Conservation (phyloP, 768 basidiomycete species). For the Tylopilus subfusipes region DNA sequence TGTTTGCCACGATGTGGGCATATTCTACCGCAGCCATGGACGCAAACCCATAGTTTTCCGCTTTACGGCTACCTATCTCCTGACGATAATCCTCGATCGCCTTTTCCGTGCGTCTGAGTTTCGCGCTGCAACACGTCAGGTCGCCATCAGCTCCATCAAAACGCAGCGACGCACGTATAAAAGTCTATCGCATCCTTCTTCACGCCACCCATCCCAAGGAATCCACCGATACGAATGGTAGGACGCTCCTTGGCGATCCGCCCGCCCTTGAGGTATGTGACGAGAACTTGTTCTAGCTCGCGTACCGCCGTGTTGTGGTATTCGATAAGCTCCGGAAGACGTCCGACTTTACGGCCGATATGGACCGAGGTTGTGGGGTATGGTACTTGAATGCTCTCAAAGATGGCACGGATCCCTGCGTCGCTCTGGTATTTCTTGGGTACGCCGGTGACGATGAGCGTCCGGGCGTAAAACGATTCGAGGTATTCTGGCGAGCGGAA, state of each 20-base stretch:
- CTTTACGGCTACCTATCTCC: conserved; percentile 67
- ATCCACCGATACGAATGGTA: conserved; percentile 72
- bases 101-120: conserved; percentile 60
- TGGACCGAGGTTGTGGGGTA: conserved; percentile 92
- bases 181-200: conserved; percentile 92
- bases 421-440: conserved; percentile 81
- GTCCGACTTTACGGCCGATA: conserved; percentile 82
- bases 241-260: conserved; percentile 79
- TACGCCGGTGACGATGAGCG: conserved; percentile 77
- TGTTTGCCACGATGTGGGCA: conserved; percentile 79
- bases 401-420: conserved; percentile 74
- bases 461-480: conserved; percentile 89
- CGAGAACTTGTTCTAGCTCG: conserved; percentile 84
- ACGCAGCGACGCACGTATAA: conserved; percentile 66
- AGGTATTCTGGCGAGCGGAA: conserved; percentile 89
- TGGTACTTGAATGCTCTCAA: conserved; percentile 71
- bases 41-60: conserved; percentile 90
- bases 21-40: conserved; percentile 87
- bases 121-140: conserved; percentile 32
- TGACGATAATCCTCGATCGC: conserved; percentile 71
- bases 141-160: background rate
- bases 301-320: conserved; percentile 93
- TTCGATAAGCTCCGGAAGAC: conserved; percentile 86
- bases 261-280: conserved; percentile 84
- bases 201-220: conserved; percentile 76